Base-by-base conservation (phyloP, 169 alveolate genomes). In the Cryptosporidium xiaoi region DNA sequence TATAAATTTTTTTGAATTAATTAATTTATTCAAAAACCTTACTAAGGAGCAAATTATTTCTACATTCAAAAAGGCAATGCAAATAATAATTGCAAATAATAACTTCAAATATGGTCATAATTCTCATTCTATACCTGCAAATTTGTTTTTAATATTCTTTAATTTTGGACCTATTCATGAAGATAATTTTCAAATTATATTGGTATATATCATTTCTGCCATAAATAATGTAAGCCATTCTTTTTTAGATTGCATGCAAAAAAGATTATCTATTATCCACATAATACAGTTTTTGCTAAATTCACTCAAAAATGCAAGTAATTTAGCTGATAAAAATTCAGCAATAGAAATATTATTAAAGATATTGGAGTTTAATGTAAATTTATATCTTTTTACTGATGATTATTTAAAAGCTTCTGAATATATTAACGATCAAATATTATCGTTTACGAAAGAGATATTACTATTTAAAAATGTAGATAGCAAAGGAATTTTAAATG, bases 71-170 rank as follows among this genome's bases (percentile, higher is more conserved):
- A 53, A 13, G 12, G 4, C 29, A 5, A 69, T 4, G 40, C 10
- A 40, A 40, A 40, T 40, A 40, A 6, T 40, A 40, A 40, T 40
- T 40, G 48, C 4, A 6, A 40, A 40, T 8, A 0, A 40, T 1
- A 40, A 8, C 10, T 3, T 40, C 10, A 40, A 8, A 40, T 40
- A 40, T 40, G 10, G 48, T 1, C 0, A 8, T 10, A 31, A 15
- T 64, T 13, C 48, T 27, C 12, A 13, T 18, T 15, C 31, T n/a
- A 69, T 69, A 8, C 83, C 83, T 24, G 15, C 31, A 24, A 33
- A 69, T 33, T 18, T 69, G 36, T 69, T 69, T 56, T 51, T 46
- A n/a, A 20, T 51, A 10, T 69, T 69, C 20, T 50, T 69, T 51
- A 33, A 34, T 3, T 20, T 69, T 5, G n/a, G 40, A 29, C 36